Evolutionary conservation across 139 green algal genomes (phyloP).

Genomic region (Picochlorum sp.): DNA sequence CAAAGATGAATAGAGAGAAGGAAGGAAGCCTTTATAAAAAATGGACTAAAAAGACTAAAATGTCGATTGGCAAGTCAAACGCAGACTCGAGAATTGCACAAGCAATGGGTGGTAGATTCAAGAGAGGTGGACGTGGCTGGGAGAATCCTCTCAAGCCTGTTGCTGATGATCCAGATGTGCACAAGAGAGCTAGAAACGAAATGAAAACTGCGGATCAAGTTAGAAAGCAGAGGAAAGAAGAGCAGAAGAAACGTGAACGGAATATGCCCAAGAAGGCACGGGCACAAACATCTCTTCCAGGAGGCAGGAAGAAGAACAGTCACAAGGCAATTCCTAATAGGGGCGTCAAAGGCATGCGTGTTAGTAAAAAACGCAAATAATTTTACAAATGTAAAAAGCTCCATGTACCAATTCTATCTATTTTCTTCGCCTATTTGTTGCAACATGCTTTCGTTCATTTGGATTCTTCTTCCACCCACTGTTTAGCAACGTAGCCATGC

Average conservation of each 20-base stretch:
- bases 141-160: conserved; percentile 26
- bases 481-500: conserved; percentile 33
- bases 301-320: conserved; percentile 20
- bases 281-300: neutral
- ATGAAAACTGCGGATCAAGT: conserved; percentile 24
- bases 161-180: neutral
- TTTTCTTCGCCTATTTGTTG: conserved; percentile 59
- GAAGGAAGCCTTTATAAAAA: conserved; percentile 49
- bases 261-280: neutral
- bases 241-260: conserved; percentile 7
- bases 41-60: conserved; percentile 55
- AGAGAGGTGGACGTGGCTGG: conserved; percentile 43
- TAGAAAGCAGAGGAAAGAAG: conserved; percentile 18
- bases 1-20: conserved; percentile 18
- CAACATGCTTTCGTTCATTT: conserved; percentile 64
- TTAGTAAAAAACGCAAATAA: neutral
- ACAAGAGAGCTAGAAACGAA: conserved; percentile 10
- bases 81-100: neutral
- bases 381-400: neutral
- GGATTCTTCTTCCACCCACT: conserved; percentile 67
- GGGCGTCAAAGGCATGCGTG: neutral
- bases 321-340: conserved; percentile 5
- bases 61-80: conserved; percentile 28
- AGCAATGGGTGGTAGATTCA: conserved; percentile 29
- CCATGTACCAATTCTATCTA: neutral